phyloP scores from a whole-genome alignment of 352 stramenopile species.

The Phytophthora sp. region DNA sequence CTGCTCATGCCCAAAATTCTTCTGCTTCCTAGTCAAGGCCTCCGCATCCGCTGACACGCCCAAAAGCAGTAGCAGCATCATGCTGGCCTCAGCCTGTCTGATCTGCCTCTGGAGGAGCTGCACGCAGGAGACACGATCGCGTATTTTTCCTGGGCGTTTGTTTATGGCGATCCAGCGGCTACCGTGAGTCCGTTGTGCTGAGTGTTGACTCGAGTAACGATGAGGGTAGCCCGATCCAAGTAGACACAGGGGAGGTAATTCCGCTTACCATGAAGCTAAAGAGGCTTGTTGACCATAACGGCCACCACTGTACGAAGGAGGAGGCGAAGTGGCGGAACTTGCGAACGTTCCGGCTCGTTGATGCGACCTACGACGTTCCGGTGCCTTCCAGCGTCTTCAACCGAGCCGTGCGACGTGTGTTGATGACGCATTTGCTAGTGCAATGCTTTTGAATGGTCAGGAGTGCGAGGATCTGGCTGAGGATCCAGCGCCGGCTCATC shows the following conservation, averaged over 20 bases:
- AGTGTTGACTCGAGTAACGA: neutral
- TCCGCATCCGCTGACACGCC: neutral
- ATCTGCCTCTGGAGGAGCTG: neutral
- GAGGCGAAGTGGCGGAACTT: too few species aligned
- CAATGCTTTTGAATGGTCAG: too few species aligned
- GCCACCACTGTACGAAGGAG: too few species aligned
- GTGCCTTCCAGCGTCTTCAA: too few species aligned
- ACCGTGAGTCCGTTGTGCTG: neutral
- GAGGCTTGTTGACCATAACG: too few species aligned
- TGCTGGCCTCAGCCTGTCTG: neutral
- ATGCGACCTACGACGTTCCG: too few species aligned
- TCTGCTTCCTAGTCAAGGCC: neutral
- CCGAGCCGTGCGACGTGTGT: too few species aligned
- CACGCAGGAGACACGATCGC: neutral
- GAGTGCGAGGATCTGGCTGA: too few species aligned
- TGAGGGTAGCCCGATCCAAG: neutral
- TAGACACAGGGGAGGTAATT: slow-evolving; percentile 5
- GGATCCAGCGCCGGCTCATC: too few species aligned
- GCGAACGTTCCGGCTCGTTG: too few species aligned
- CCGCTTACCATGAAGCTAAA: too few species aligned
- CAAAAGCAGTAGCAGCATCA: neutral
- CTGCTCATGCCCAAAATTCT: neutral
- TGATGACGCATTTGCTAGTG: too few species aligned
- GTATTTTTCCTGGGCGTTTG: neutral
- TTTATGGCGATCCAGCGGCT: neutral